phyloP scores from a whole-genome alignment of 148 eudicot species.

The Camellia lanceoleosa region DNA sequence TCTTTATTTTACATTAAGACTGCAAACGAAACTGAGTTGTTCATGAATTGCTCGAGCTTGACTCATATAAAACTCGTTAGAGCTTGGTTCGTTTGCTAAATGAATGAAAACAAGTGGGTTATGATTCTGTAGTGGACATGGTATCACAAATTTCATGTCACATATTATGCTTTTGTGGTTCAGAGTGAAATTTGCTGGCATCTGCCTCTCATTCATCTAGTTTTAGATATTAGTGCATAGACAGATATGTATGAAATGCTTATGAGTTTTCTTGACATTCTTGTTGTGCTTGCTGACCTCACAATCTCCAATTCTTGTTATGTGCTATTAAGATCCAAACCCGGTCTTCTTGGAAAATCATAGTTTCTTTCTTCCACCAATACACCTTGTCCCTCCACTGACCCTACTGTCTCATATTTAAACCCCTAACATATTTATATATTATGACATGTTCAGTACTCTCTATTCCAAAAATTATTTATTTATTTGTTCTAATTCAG shows the following conservation, averaged over 20 bases:
- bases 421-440: not conserved
- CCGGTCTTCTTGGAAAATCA: constrained; percentile 1
- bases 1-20: too few species aligned
- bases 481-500: too few species aligned
- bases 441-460: too few species aligned
- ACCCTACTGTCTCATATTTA: not conserved
- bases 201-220: not conserved
- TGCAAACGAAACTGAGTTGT: too few species aligned
- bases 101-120: too few species aligned
- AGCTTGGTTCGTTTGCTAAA: too few species aligned
- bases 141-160: too few species aligned
- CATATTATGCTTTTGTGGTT: not conserved
- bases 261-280: not conserved
- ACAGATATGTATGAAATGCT: not conserved
- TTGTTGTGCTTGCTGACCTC: not conserved
- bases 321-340: not conserved
- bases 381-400: constrained; percentile 24
- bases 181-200: not conserved
- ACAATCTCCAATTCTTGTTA: not conserved
- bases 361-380: not conserved
- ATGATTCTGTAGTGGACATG: too few species aligned
- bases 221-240: not conserved
- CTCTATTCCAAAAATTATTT: too few species aligned
- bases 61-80: too few species aligned
- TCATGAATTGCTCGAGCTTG: too few species aligned